A percentile compares a stretch with the other conserved stretches of the same genome.
phyloP scores from a whole-genome alignment of 129 eudicot genomes.

The Flaveria brownii region DNA sequence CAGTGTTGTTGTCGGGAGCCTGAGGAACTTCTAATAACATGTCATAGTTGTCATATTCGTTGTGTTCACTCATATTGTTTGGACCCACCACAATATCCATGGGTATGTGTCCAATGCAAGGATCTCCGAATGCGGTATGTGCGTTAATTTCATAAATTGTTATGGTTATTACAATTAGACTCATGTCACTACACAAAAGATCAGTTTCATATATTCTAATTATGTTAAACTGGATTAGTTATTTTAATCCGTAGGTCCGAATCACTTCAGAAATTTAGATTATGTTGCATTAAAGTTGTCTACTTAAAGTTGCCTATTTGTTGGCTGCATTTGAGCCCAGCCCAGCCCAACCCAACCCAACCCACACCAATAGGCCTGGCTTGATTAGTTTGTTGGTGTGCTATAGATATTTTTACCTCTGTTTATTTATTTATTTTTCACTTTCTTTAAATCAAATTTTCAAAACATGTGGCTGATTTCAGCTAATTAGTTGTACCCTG shows the following conservation, averaged over 20 bases:
- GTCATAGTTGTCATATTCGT: slow-evolving; percentile 59
- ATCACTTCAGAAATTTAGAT: not conserved
- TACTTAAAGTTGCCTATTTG: not conserved
- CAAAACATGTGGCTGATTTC: not conserved
- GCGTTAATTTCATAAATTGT: slow-evolving; percentile 3
- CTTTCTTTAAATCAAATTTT: not conserved
- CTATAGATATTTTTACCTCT: not conserved
- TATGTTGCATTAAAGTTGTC: not conserved
- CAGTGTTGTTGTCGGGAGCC: slow-evolving; percentile 65
- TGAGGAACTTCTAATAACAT: slow-evolving; percentile 59
- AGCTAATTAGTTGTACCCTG: not conserved
- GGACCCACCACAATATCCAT: slow-evolving; percentile 82
- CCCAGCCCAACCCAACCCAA: not conserved
- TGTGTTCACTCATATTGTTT: slow-evolving; percentile 78
- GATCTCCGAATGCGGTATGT: slow-evolving; percentile 55
- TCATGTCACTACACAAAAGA: not conserved
- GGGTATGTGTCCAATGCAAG: slow-evolving; percentile 80
- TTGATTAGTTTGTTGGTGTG: not conserved
- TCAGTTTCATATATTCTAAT: not conserved
- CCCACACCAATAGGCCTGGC: not conserved
- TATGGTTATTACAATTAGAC: not conserved
- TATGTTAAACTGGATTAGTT: not conserved
- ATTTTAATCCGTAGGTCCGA: slow-evolving; percentile 1
- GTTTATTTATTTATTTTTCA: not conserved
- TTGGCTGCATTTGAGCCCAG: slow-evolving; percentile 12